Evolutionary conservation across 768 basidiomycete species (phyloP), one percentile per base, ranked within the genome.

Genomic region (Calocybe indica): DNA sequence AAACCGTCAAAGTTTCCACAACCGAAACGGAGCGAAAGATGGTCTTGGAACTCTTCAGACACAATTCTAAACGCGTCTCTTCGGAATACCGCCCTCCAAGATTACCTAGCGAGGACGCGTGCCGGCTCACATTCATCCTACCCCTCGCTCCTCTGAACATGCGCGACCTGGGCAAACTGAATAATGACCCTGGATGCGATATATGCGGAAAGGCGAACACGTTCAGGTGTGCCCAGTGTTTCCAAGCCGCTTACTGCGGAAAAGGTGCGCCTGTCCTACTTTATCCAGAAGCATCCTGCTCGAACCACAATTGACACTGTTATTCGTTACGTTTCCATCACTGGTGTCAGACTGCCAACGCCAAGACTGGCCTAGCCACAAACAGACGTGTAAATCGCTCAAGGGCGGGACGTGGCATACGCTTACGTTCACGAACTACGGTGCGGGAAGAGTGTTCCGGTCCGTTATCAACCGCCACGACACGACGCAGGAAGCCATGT

Each of bases 331-430:
- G 41, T 40, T 28, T 31, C 14, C n/a, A 7, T 12, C 12, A 22
- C 6, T 46, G 6, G 22, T 22, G 22, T 22, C 36, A 71, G 73
- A 65, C 36, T 74, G 73, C 45, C 74, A 73, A 50, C 58, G 46
- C 11, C 52, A 47, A n/a, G 68, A 74, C 51, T 76, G 72, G 72
- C 56, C 58, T 29, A 50, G 57, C 5, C 72, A 74, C 55, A 70
- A 69, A 52, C 39, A 40, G 0, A 42, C 55, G 0, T 75, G 73
- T 52, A 60, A 57, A 10, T 60, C 70, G 3, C 58, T 75, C 38
- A 62, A 65, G 48, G 67, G 66, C 15, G 72, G 67, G 1, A 62
- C 60, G 1, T 76, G 72, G 73, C 51, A 51, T 31, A 62, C 57
- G 7, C 44, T 71, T 29, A 55, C 48, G 2, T 60, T 66, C 36